phyloP scores from a whole-genome alignment of 2,329 filamentous ascomycete genomes.

The Westerdykella sp. region DNA sequence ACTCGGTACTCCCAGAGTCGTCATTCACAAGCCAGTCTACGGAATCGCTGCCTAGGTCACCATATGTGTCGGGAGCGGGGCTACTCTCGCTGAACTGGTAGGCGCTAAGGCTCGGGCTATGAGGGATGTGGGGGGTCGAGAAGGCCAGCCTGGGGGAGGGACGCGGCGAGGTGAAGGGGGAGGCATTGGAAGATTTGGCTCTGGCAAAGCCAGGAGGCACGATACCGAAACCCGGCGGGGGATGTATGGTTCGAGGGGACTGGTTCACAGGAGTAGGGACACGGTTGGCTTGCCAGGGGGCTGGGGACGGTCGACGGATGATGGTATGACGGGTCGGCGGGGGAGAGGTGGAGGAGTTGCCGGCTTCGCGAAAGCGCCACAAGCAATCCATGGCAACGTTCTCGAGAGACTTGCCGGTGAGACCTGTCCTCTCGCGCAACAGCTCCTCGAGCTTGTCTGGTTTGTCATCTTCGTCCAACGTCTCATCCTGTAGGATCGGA shows the following conservation, averaged over 20 bases:
- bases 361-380: slow-evolving; percentile 71
- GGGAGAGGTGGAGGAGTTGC: slow-evolving; percentile 62
- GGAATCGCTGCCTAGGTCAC: slow-evolving; percentile 86
- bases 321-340: slow-evolving; percentile 83
- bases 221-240: slow-evolving; percentile 68
- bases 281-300: slow-evolving; percentile 77
- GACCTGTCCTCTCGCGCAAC: slow-evolving; percentile 67
- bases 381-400: slow-evolving; percentile 86
- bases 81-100: slow-evolving; percentile 86
- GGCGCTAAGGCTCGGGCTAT: slow-evolving; percentile 88
- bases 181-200: slow-evolving; percentile 69
- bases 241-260: slow-evolving; percentile 74
- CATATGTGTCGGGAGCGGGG: slow-evolving; percentile 77
- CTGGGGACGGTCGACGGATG: slow-evolving; percentile 83
- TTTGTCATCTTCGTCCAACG: slow-evolving; percentile 89
- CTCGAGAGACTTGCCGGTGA: slow-evolving; percentile 73
- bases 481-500: slow-evolving; percentile 74
- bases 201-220: slow-evolving; percentile 71
- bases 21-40: slow-evolving; percentile 94
- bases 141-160: slow-evolving; percentile 88
- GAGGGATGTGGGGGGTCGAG: slow-evolving; percentile 82
- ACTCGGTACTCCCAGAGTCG: slow-evolving; percentile 73
- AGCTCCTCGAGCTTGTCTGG: slow-evolving; percentile 86
- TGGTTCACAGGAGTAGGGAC: slow-evolving; percentile 73
- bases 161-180: slow-evolving; percentile 88